These are phyloP conservation scores for Cercis canadensis DNA, from an alignment of 306 rosid genomes.

Conservation along the genomic window DNA sequence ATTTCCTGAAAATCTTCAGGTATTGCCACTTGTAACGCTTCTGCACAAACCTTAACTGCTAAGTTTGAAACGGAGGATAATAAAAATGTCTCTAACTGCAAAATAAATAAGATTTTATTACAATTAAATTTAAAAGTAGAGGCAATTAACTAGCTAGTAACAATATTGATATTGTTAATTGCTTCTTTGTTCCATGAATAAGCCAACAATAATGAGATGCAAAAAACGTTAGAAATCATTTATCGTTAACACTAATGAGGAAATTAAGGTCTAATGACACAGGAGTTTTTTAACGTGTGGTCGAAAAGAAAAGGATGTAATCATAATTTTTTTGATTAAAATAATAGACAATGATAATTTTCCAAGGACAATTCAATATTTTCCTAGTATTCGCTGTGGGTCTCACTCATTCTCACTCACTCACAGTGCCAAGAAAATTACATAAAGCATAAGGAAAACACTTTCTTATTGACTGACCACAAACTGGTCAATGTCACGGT, in stretches of 20 bases:
- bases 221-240: background rate
- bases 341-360: no score
- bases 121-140: no score
- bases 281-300: background rate
- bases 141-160: no score
- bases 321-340: background rate
- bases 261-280: background rate
- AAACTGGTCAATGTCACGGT: background rate
- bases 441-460: background rate
- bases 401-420: background rate
- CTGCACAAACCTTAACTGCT: no score
- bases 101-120: no score
- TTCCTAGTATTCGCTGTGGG: background rate
- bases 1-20: no score
- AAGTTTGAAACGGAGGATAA: no score
- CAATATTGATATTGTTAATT: no score
- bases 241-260: background rate
- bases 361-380: background rate
- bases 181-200: background rate
- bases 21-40: no score
- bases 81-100: no score
- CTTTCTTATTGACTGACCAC: background rate
- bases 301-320: background rate
- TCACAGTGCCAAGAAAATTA: constrained; percentile 15
- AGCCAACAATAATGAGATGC: background rate